Evolutionary conservation across 2,329 filamentous ascomycete species (phyloP), one percentile per base, ranked within the genome.

Genomic region (Zymoseptoria pseudotritici): DNA sequence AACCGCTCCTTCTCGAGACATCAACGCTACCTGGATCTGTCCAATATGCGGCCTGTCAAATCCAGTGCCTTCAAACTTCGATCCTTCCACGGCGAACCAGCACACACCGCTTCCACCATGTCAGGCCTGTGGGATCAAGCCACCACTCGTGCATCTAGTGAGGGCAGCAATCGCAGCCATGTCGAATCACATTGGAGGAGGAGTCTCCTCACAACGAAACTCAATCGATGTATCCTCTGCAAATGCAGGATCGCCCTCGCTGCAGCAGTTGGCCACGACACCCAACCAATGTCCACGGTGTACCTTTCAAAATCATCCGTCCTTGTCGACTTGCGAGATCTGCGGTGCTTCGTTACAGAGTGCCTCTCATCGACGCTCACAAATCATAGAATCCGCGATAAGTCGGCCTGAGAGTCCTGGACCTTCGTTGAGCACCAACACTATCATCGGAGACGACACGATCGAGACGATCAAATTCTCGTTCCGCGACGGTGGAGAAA

Each of bases 11-110:
- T 75, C 81, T 13, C 73, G 13, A 82, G 80, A 69, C 46, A 55
- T 71, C 65, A 83, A 80, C 61, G 90, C 90, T 5, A 97, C 91
- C 3, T 97, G 93, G 93, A 87, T 97, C 20, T 97, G 93, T 77
- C 88, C 90, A 1, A 97, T 97, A 69, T 97, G 93, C 79, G 93
- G 89, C 66, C 95, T 96, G 71, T 93, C 92, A 9, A 97, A 97
- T 70, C 88, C 90, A 0, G 86, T 97, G 1, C 92, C 94, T 0
- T 89, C 90, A 46, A 97, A 96, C 73, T 97, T 97, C 72, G 93
- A 97, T 69, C 89, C 91, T 0, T 82, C 86, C 1, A 86, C 88
- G 2, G 91, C 91, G 8, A 94, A 85, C 62, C 84, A 86, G 20
- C 85, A 91, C 63, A 96, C 89, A 4, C 87, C 87, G 8, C 77